Conservation (phyloP, 2,329 filamentous ascomycete species). For the Aspergillus sp. region DNA sequence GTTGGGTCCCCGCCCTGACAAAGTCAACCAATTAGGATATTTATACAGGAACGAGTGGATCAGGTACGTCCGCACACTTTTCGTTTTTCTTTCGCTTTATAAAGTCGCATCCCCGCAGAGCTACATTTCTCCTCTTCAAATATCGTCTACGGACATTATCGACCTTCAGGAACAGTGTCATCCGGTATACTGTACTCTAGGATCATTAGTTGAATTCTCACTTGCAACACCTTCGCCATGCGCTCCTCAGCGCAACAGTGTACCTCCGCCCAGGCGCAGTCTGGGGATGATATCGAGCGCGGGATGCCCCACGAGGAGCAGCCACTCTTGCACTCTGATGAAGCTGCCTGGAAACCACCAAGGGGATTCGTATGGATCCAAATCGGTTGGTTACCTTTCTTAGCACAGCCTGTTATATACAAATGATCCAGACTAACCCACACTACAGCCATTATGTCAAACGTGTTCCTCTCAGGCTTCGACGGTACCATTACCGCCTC, state of each 20-base stretch:
- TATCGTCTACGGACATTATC: too few species aligned
- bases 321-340: constrained; percentile 20
- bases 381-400: constrained; percentile 36
- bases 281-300: background rate
- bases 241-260: background rate
- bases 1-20: background rate
- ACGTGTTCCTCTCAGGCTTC: constrained; percentile 61
- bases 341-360: constrained; percentile 47
- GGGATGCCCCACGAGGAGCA: constrained; percentile 16
- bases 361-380: constrained; percentile 58
- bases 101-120: too few species aligned
- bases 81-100: too few species aligned
- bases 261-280: background rate
- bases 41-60: background rate
- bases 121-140: too few species aligned
- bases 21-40: background rate
- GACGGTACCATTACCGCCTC: constrained; percentile 46
- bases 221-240: background rate
- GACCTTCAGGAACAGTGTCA: too few species aligned
- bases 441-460: constrained; percentile 56
- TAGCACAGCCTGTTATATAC: background rate
- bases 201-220: too few species aligned
- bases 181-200: too few species aligned
- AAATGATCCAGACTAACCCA: background rate
- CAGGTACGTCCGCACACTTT: background rate